Evolutionary conservation across 768 basidiomycete genomes (phyloP), one percentile per base, ranked within the genome.

Genomic region (Mycena galopus): DNA sequence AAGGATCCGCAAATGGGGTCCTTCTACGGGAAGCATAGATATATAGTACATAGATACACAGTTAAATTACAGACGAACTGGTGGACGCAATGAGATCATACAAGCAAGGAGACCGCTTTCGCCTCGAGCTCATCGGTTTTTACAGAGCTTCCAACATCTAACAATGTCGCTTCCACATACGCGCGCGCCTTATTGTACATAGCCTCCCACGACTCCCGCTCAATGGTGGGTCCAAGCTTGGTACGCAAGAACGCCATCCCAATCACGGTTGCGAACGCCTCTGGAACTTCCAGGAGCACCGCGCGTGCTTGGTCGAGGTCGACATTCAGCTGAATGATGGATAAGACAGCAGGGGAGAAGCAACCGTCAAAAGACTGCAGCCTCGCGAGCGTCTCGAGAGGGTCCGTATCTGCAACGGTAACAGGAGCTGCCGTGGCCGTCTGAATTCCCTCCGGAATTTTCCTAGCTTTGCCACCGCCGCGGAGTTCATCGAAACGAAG

Each of bases 401-500:
- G 44, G 19, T 72, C 65, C 25, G 12, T 21, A 17, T 37, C 69
- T 61, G 1, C 83, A 19, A n/a, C 78, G 80, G 27, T 77, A 47
- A 47, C 47, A 19, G 79, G 5, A 80, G 6, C 17, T 3, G 17
- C 3, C 11, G 79, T 1, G 23, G 14, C 57, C 35, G 33, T n/a
- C 4, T 10, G 32, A 35, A 5, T 2, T 25, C 25, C 9, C 27
- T 33, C 21, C 30, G 55, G 19, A 14, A 17, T 17, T 7, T 35
- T 19, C 5, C 29, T n/a, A n/a, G n/a, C n/a, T n/a, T n/a, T n/a
- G n/a, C n/a, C n/a, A n/a, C n/a, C 29, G 21, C 27, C 82, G 71
- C 30, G 77, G 74, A 95, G 91, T 16, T 73, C 86, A 84, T 39
- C 77, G 78, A 10, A 87, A 84, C 9, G 86, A 80, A 94, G 86